Base-by-base conservation (phyloP, 164 flowering plant species). In the Santalum album region DNA sequence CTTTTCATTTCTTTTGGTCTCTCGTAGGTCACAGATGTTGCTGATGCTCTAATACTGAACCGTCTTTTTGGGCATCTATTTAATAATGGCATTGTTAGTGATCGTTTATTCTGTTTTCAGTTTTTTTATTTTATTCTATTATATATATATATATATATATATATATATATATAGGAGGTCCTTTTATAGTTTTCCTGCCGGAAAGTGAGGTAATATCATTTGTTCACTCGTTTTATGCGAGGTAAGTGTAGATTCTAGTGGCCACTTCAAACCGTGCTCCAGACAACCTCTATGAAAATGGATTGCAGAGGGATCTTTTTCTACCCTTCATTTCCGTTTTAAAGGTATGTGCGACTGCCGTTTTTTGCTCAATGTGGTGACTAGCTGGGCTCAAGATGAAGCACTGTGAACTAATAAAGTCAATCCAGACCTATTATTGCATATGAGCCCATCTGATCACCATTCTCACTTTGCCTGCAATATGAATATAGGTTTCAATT, bases 201-300 rank as follows among this genome's bases (percentile, higher is more conserved):
- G 50, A 53, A 48, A 40, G 1, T 42, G 21, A 42, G 17, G 25
- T 18, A 52, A 58, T 40, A 24, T 45, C 12, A 20, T 45, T 58
- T 34, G 25, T 58, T 32, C 18, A 0, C 44, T 12, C 53, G 36
- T 58, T 36, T 57, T 36, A 25, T 61, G 57, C 55, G 63, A 51
- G 59, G 62, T 19, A 66, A 58, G 57, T 66, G 29, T 66, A 92
- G 99, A 78, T 94, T 64, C 95, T 94, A 64, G 92, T 94, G 69
- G 51, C 99, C 35, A 94, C 99, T 55, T 94, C 99, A 68, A 94
- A 94, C 67, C 97, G 99, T 55, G 90, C 95, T 68, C 99, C 99
- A 19, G 97, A 90, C 69, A 73, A 76, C n/a, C 82, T 94, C 14
- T 94, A 94, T 58, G 99, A 94, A 76, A 76, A 92, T 53, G 99